A percentile compares a stretch with the other conserved stretches of the same genome.
phyloP scores from a whole-genome alignment of 2,329 filamentous ascomycete species.

The Aspergillus flavus region DNA sequence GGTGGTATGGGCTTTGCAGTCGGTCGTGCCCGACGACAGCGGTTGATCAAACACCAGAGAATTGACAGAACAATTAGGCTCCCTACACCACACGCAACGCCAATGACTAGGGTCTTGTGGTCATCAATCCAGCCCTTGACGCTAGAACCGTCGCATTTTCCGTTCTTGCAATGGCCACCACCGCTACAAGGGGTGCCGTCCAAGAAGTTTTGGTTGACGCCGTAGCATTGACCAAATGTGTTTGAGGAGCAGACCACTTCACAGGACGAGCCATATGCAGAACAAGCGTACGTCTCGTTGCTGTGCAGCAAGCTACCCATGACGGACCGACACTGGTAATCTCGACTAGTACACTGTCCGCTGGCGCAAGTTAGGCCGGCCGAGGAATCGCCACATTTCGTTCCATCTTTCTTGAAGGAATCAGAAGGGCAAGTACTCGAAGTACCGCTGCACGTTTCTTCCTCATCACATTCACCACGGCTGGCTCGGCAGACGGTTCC shows the following conservation, averaged over 20 bases:
- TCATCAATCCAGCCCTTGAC: constrained; percentile 74
- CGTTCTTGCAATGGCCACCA: constrained; percentile 77
- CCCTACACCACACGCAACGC: constrained; percentile 71
- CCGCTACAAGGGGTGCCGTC: constrained; percentile 86
- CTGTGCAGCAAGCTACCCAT: constrained; percentile 73
- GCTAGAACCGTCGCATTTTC: constrained; percentile 74
- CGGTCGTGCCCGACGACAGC: constrained; percentile 51
- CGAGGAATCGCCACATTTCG: constrained; percentile 63
- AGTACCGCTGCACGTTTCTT: constrained; percentile 78
- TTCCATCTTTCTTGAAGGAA: constrained; percentile 67
- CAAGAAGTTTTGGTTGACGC: constrained; percentile 84
- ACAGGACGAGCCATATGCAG: constrained; percentile 63
- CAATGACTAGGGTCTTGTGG: constrained; percentile 82
- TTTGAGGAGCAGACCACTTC: constrained; percentile 74
- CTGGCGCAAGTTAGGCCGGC: constrained; percentile 75
- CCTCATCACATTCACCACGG: constrained; percentile 79
- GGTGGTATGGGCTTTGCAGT: constrained; percentile 23
- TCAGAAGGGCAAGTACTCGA: constrained; percentile 75
- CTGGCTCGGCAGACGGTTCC: constrained; percentile 77
- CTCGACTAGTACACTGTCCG: constrained; percentile 90
- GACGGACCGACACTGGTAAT: constrained; percentile 83
- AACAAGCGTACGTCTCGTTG: constrained; percentile 81
- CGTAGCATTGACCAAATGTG: constrained; percentile 66
- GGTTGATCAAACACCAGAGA: constrained; percentile 65
- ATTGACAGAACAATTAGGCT: constrained; percentile 71